Evolutionary conservation across 2,329 filamentous ascomycete genomes (phyloP).

Genomic region (Thielaviopsis populi): DNA sequence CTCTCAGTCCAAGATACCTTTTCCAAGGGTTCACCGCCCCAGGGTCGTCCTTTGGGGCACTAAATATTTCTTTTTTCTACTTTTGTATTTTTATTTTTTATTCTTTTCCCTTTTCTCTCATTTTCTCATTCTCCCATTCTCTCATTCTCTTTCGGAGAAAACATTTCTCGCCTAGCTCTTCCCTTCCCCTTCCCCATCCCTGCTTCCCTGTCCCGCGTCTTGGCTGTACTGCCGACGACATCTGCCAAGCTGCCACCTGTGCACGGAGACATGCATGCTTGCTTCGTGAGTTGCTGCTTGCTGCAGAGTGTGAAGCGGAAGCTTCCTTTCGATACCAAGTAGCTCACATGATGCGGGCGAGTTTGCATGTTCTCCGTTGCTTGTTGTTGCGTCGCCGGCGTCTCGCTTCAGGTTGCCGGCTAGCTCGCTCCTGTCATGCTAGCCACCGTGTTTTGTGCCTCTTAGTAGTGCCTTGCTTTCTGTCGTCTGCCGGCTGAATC

Average conservation of each 20-base stretch:
- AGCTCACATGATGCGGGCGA: not conserved
- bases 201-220: not conserved
- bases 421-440: not conserved
- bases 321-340: not conserved
- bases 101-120: not conserved
- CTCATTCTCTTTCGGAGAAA: not conserved
- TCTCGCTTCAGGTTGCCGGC: not conserved
- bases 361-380: not conserved
- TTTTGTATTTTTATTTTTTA: not conserved
- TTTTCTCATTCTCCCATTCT: not conserved
- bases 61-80: not conserved
- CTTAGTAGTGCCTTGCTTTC: too few relatives aligned
- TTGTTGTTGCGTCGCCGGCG: not conserved
- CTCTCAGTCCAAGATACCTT: conserved; percentile 15
- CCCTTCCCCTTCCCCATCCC: too few relatives aligned
- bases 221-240: not conserved
- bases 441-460: not conserved
- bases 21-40: too few relatives aligned
- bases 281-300: not conserved
- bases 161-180: not conserved
- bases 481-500: not conserved
- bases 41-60: not conserved
- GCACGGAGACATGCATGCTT: not conserved
- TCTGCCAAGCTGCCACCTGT: not conserved
- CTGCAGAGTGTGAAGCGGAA: not conserved